Evolutionary conservation across 2,329 filamentous ascomycete genomes (phyloP), one percentile per base, ranked within the genome.

Genomic region (Bipolaris zeicola): DNA sequence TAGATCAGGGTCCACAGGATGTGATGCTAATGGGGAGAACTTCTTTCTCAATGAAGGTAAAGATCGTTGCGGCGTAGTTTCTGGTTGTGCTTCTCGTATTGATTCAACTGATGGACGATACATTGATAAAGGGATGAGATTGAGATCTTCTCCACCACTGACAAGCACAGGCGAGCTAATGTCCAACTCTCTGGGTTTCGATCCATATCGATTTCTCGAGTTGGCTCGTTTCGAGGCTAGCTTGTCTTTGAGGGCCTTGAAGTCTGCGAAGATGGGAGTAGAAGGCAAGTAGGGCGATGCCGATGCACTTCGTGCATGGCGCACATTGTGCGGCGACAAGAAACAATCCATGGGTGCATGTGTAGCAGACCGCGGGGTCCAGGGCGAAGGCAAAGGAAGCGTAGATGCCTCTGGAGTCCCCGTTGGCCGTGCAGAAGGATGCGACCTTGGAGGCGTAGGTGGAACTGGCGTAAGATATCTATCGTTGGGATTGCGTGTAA

Each of bases 401-500:
- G 52, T 34, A 38, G 68, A 66, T 5, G 61, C 37, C 33, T 69
- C 62, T 13, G 33, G 50, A 33, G 65, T 63, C 1, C 65, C 39
- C 18, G 63, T 62, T 14, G 62, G 53, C 3, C 59, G 52, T 14
- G 67, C 61, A 42, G 66, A 67, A 18, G 64, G 63, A 22, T 64
- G 26, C 18, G 63, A 56, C 39, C 66, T 73, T 31, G 83, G 81
- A 20, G 60, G 54, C 18, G 54, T 56, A 46, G 66, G 69, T 20
- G 86, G 85, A 50, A 87, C 82, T 10, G 89, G 91, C 31, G 88
- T 86, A 65, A 86, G 80, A 72, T 87, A 96, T 70, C 89, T 92
- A 78, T 91, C 89, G 28, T 84, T 80, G 0, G 91, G 91, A 65
- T 94, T 85, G 84, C 93, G 89, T 1, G 91, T 95, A 71, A 86